These are phyloP conservation scores for Leccinum fallax DNA, from an alignment of 1,284 basidiomycete species.

Conservation along the genomic window DNA sequence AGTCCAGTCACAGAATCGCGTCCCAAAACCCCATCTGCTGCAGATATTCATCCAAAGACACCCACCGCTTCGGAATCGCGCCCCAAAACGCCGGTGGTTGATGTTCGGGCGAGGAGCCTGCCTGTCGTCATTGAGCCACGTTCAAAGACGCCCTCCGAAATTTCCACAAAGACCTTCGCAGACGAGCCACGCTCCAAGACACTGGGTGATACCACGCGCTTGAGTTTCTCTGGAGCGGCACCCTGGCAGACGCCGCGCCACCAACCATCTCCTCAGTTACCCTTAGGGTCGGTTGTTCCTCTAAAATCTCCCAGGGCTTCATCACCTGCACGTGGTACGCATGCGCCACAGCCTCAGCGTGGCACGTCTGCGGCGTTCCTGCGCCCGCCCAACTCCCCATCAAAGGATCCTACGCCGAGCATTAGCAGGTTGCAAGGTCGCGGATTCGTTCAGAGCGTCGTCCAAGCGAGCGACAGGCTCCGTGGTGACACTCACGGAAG, in stretches of 20 bases:
- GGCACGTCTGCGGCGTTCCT: slow-evolving; percentile 62
- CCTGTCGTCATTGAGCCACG: slow-evolving; percentile 18
- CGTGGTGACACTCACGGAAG: slow-evolving; percentile 38
- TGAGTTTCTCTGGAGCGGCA: slow-evolving; percentile 16
- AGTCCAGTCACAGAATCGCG: slow-evolving; percentile 18
- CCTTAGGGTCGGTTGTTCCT: slow-evolving; percentile 21
- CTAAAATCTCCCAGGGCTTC: slow-evolving; percentile 39
- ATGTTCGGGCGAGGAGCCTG: slow-evolving; percentile 15
- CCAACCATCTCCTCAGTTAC: slow-evolving; percentile 27
- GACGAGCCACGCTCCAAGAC: slow-evolving; percentile 27
- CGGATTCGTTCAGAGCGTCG: slow-evolving; percentile 80
- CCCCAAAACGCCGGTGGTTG: slow-evolving; percentile 20
- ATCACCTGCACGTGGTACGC: slow-evolving; percentile 52
- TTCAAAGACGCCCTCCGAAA: slow-evolving; percentile 28
- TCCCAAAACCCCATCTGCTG: slow-evolving; percentile 19
- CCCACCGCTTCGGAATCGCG: slow-evolving; percentile 11
- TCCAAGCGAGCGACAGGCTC: slow-evolving; percentile 63
- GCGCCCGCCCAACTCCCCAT: slow-evolving; percentile 43
- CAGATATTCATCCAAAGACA: slow-evolving; percentile 17
- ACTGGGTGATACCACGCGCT: slow-evolving; percentile 16
- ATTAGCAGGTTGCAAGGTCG: slow-evolving; percentile 79
- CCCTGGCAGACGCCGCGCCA: slow-evolving; percentile 33
- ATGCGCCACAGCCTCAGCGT: slow-evolving; percentile 50
- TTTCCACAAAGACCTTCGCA: slow-evolving; percentile 12
- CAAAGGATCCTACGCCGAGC: slow-evolving; percentile 77